Evolutionary conservation across 805 yeast species (phyloP).

Genomic region (Metschnikowia orientalis): DNA sequence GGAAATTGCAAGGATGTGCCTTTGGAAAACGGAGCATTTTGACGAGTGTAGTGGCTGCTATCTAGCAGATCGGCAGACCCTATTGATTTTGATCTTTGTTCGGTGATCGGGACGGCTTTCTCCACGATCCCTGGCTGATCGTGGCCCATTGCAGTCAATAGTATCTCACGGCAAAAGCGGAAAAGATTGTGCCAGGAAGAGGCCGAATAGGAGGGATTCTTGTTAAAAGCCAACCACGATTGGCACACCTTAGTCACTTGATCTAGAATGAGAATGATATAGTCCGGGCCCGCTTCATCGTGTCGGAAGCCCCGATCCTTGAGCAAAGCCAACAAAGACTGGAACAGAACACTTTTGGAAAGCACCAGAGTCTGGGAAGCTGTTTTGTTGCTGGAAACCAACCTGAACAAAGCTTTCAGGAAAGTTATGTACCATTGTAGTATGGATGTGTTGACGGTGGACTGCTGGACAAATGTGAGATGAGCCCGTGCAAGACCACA

Average conservation of each 20-base stretch:
- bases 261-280: constrained; percentile 9
- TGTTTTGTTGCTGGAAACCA: constrained; percentile 15
- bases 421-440: constrained; percentile 46
- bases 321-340: constrained; percentile 24
- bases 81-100: constrained; percentile 9
- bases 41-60: too few species aligned
- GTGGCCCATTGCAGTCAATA: too few species aligned
- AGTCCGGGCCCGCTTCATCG: background rate
- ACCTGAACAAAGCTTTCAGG: constrained; percentile 36
- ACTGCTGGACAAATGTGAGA: constrained; percentile 21
- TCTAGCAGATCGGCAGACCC: constrained; percentile 8
- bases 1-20: too few species aligned
- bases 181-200: constrained; percentile 15
- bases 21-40: too few species aligned
- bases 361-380: background rate
- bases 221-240: constrained; percentile 22
- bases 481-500: constrained; percentile 1
- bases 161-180: constrained; percentile 14
- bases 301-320: constrained; percentile 7
- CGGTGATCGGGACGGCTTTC: constrained; percentile 8
- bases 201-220: constrained; percentile 8
- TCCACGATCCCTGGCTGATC: constrained; percentile 6
- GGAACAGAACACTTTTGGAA: constrained; percentile 18
- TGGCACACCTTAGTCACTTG: constrained; percentile 14
- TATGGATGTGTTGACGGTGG: constrained; percentile 31